Evolutionary conservation across 2,329 filamentous ascomycete genomes (phyloP).

Genomic region (Xylariaceae sp.): DNA sequence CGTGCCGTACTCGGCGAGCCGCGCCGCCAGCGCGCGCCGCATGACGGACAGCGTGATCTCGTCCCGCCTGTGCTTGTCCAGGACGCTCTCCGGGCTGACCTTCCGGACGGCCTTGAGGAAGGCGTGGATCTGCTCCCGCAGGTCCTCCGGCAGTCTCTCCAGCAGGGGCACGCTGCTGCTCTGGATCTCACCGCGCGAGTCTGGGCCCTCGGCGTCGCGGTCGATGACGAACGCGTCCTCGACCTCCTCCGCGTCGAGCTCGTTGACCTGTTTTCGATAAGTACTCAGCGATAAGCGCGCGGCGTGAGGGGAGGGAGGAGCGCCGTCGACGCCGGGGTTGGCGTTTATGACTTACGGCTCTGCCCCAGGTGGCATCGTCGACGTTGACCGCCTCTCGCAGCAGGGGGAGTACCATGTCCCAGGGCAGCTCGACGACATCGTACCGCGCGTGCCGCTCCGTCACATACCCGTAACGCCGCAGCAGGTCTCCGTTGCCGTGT

Average conservation of each 20-base stretch:
- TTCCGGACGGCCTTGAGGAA: constrained; percentile 44
- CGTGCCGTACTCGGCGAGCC: constrained; percentile 36
- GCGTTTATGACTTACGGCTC: constrained; percentile 29
- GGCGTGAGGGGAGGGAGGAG: no score
- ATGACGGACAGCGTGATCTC: constrained; percentile 36
- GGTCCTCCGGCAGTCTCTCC: constrained; percentile 43
- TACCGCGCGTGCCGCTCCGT: constrained; percentile 68
- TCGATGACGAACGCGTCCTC: constrained; percentile 71
- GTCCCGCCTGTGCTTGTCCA: constrained; percentile 43
- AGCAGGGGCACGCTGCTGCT: constrained; percentile 29
- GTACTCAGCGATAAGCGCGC: constrained; percentile 2
- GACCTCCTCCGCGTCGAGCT: constrained; percentile 56
- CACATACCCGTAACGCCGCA: constrained; percentile 83
- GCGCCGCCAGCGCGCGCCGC: constrained; percentile 27
- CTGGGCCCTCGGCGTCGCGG: constrained; percentile 43
- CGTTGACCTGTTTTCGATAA: constrained; percentile 27
- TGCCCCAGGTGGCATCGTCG: constrained; percentile 30
- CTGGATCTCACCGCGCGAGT: constrained; percentile 37
- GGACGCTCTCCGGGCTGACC: constrained; percentile 31
- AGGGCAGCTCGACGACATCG: constrained; percentile 74
- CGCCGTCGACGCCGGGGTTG: no score
- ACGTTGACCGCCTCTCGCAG: constrained; percentile 31
- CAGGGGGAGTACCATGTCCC: constrained; percentile 46
- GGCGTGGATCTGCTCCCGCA: constrained; percentile 43
- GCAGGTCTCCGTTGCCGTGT: constrained; percentile 71